A percentile compares a stretch with the other conserved stretches of the same genome.
These are phyloP conservation scores for Nymphaea thermarum DNA, from an alignment of 164 flowering plant species.

Conservation along the genomic window DNA sequence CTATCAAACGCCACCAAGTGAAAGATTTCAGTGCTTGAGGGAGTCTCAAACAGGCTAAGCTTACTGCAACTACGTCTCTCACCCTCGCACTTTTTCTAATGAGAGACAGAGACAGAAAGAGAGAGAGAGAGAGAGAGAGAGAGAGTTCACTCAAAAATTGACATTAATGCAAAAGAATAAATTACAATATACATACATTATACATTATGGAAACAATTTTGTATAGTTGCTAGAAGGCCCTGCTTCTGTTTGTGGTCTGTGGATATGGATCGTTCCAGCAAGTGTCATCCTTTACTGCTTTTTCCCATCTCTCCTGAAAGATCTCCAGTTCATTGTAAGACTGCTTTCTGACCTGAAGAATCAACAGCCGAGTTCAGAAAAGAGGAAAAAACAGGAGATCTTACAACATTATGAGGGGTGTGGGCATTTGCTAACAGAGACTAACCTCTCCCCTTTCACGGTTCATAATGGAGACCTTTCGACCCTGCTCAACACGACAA, in stretches of 20 bases:
- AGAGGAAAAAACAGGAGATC: neutral
- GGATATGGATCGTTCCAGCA: constrained; percentile 78
- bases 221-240: neutral
- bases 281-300: constrained; percentile 50
- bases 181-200: neutral
- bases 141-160: too few species aligned
- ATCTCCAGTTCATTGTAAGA: constrained; percentile 55
- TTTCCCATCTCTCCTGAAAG: constrained; percentile 62
- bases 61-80: too few species aligned
- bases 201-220: too few species aligned
- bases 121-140: too few species aligned
- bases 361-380: neutral
- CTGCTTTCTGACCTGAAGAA: constrained; percentile 57
- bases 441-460: neutral
- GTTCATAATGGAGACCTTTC: neutral
- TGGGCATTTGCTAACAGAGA: neutral
- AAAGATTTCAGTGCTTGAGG: too few species aligned
- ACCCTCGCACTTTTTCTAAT: too few species aligned
- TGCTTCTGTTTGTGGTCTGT: constrained; percentile 10
- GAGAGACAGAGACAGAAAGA: too few species aligned
- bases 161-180: neutral
- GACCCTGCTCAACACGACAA: neutral
- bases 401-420: neutral
- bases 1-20: too few species aligned
- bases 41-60: too few species aligned